Percentiles rank a stretch among this genome's conserved stretches.
phyloP scores from a whole-genome alignment of 768 basidiomycete genomes.

The Rhizopogon vesiculosus region DNA sequence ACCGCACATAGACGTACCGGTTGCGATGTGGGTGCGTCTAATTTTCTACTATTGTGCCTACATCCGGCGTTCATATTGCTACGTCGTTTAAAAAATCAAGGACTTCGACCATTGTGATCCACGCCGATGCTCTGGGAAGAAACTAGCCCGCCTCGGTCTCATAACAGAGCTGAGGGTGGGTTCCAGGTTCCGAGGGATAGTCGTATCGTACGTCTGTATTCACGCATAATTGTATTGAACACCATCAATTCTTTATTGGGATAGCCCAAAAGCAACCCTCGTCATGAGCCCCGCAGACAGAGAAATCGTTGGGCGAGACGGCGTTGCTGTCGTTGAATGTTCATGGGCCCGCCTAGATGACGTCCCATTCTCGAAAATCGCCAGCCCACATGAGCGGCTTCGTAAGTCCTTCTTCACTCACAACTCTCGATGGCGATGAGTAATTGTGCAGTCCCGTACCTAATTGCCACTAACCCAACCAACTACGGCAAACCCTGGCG shows the following conservation, averaged over 20 bases:
- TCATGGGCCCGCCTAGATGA: conserved; percentile 97
- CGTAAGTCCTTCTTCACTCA: conserved; percentile 43
- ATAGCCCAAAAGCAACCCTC: conserved; percentile 78
- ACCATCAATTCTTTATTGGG: not conserved
- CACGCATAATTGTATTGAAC: too few relatives aligned
- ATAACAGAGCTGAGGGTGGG: conserved; percentile 84
- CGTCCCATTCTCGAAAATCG: conserved; percentile 91
- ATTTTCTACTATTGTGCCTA: not conserved
- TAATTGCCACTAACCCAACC: conserved; percentile 92
- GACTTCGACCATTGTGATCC: conserved; percentile 99
- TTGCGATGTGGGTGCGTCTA: conserved; percentile 91
- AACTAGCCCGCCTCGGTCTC: conserved; percentile 78
- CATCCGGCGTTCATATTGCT: not conserved
- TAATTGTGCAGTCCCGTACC: conserved; percentile 73
- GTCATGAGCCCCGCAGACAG: conserved; percentile 80
- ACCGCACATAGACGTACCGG: conserved; percentile 58
- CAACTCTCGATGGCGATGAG: not conserved
- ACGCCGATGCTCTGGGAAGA: conserved; percentile 82
- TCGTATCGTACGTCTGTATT: conserved; percentile 73
- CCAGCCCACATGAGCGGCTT: conserved; percentile 88
- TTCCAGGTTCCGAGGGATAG: conserved; percentile 83
- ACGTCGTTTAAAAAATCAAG: conserved; percentile 32
- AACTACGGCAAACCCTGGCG: conserved; percentile 99
- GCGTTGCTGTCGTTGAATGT: conserved; percentile 97
- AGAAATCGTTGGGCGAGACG: conserved; percentile 66